A percentile compares a stretch with the other conserved stretches of the same genome.
Evolutionary conservation across 176 grass and related monocot species (phyloP).

Genomic region (Hsuehochloa calcarea): DNA sequence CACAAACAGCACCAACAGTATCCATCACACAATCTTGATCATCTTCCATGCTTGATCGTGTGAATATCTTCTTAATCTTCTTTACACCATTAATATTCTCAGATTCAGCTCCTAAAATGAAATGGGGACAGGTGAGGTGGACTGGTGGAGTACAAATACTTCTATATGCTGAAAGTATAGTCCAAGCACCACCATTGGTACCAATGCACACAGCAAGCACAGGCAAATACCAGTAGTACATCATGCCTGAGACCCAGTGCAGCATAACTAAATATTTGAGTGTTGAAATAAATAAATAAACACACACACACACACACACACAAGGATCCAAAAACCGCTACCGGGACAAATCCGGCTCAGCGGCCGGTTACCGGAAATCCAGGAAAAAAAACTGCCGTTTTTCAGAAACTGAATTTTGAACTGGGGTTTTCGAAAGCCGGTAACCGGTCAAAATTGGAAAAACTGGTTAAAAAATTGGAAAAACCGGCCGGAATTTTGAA

Average conservation of each 20-base stretch:
- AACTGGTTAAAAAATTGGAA: too few relatives aligned
- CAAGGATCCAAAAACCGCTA: too few relatives aligned
- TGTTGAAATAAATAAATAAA: neutral
- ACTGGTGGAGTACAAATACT: conserved; percentile 7
- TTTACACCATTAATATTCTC: conserved; percentile 28
- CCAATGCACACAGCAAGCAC: neutral
- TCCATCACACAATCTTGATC: conserved; percentile 71
- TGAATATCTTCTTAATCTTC: conserved; percentile 37
- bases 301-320: too few relatives aligned
- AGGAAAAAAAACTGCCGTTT: too few relatives aligned
- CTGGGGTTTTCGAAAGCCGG: too few relatives aligned
- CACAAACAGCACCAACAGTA: conserved; percentile 85
- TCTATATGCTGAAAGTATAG: neutral
- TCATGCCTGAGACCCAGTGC: neutral
- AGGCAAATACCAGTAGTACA: neutral
- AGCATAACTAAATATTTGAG: neutral
- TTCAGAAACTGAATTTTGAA: too few relatives aligned
- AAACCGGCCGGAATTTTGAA: too few relatives aligned
- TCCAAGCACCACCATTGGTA: neutral
- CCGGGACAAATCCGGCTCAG: too few relatives aligned
- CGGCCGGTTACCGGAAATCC: too few relatives aligned
- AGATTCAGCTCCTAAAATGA: conserved; percentile 47
- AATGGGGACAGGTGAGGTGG: conserved; percentile 28
- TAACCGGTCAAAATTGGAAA: too few relatives aligned
- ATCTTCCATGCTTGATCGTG: conserved; percentile 25